These are phyloP conservation scores for Acanthamoeba healyi DNA, from an alignment of 208 protist species.

Conservation along the genomic window DNA sequence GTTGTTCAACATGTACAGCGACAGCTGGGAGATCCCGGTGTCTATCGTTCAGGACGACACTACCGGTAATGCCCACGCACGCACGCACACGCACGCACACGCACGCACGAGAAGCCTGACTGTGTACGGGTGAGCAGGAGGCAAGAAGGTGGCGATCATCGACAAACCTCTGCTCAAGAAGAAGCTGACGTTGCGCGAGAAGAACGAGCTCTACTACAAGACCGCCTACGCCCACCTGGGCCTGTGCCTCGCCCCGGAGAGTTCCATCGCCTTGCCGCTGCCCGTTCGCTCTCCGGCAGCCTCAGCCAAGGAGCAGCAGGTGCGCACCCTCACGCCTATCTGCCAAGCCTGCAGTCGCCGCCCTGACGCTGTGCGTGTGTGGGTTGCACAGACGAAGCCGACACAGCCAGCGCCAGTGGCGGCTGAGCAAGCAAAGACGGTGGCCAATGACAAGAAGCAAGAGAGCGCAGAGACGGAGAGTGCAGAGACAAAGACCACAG, in stretches of 20 bases:
- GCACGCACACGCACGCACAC: not conserved
- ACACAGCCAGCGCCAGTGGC: too few relatives aligned
- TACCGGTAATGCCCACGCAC: not conserved
- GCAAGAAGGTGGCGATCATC: conserved; percentile 41
- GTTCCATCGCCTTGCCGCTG: not conserved
- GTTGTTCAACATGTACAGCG: conserved; percentile 58
- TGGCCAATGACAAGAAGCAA: not conserved
- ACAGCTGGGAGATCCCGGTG: conserved; percentile 43
- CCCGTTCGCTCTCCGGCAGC: not conserved
- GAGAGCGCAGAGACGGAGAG: not conserved
- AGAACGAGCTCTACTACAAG: conserved; percentile 68
- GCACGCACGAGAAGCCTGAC: not conserved
- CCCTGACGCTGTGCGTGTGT: too few relatives aligned
- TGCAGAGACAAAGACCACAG: too few relatives aligned
- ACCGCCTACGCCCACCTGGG: conserved; percentile 4
- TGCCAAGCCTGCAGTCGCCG: too few relatives aligned
- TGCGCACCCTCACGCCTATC: too few relatives aligned
- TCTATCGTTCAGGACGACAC: conserved; percentile 14
- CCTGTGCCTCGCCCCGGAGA: not conserved
- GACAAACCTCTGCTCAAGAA: conserved; percentile 68
- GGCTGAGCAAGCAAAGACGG: not conserved
- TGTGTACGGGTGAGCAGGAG: not conserved
- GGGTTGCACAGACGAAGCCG: not conserved
- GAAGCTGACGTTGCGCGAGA: conserved; percentile 47
- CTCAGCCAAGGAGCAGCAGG: not conserved